A percentile compares a stretch with the other conserved stretches of the same genome.
These are phyloP conservation scores for Pythium biforme DNA, from an alignment of 352 stramenopile species.

Conservation along the genomic window DNA sequence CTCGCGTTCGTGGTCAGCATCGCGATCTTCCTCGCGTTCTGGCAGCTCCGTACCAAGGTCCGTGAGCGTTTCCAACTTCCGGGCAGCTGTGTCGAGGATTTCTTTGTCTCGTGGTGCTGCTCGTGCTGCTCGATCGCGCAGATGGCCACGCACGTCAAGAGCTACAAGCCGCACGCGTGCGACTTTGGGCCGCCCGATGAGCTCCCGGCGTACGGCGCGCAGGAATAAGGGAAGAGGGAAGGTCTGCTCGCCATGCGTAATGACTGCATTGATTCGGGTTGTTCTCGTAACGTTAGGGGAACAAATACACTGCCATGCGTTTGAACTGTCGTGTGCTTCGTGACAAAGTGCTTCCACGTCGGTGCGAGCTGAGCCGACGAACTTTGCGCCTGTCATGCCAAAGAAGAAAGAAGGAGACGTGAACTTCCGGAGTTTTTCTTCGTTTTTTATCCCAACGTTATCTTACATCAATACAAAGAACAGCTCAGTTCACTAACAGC, in stretches of 20 bases:
- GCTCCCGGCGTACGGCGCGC: neutral
- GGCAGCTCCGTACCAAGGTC: conserved; percentile 6
- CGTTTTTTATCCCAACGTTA: too few relatives aligned
- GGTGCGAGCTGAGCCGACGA: too few relatives aligned
- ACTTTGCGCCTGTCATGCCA: too few relatives aligned
- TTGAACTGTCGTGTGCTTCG: too few relatives aligned
- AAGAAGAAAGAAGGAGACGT: too few relatives aligned
- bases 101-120: conserved; percentile 13
- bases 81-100: conserved; percentile 7
- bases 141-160: conserved; percentile 20
- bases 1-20: conserved; percentile 1
- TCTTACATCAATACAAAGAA: too few relatives aligned
- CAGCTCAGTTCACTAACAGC: too few relatives aligned
- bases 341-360: too few relatives aligned
- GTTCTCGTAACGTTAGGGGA: neutral
- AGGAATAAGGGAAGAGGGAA: too few relatives aligned
- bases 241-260: neutral
- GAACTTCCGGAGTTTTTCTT: too few relatives aligned
- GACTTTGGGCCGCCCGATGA: conserved; percentile 11
- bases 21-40: conserved; percentile 9
- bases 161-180: conserved; percentile 10
- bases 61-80: neutral
- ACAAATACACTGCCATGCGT: too few relatives aligned
- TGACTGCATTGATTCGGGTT: neutral
- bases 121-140: conserved; percentile 14